Percentiles rank a stretch among this genome's conserved stretches.
Conservation (phyloP, 2,329 filamentous ascomycete genomes). For the Aureobasidium melanogenum region DNA sequence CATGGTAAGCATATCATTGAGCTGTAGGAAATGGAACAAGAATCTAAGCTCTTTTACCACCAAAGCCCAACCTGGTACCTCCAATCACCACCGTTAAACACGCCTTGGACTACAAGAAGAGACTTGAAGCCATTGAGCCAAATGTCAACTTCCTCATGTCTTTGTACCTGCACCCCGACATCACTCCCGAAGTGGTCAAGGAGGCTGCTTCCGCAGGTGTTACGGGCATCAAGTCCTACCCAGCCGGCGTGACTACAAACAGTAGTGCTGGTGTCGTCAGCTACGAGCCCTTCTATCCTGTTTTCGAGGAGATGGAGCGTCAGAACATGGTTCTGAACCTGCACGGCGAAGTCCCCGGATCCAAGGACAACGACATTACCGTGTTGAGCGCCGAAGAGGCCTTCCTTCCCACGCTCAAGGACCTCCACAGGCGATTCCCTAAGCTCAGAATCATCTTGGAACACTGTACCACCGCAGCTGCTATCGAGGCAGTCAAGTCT, state of each 20-base stretch:
- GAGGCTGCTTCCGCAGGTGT: conserved; percentile 67
- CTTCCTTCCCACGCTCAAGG: conserved; percentile 72
- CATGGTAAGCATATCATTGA: conserved; percentile 32
- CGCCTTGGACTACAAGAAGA: conserved; percentile 37
- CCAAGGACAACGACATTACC: conserved; percentile 31
- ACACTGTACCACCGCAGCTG: conserved; percentile 80
- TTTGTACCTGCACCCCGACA: conserved; percentile 41
- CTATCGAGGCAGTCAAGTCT: conserved; percentile 64
- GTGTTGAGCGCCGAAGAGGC: conserved; percentile 59
- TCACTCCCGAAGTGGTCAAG: conserved; percentile 49
- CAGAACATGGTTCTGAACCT: conserved; percentile 79
- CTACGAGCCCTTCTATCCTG: conserved; percentile 62
- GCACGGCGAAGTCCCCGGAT: conserved; percentile 75
- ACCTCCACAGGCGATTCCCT: conserved; percentile 68
- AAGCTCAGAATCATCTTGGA: conserved; percentile 59
- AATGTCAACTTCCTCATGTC: conserved; percentile 44
- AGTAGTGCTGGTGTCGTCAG: conserved; percentile 59
- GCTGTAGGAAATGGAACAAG: background rate
- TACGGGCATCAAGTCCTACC: conserved; percentile 63
- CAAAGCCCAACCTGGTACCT: conserved; percentile 42
- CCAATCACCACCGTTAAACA: conserved; percentile 41
- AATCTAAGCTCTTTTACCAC: background rate
- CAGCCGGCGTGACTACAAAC: conserved; percentile 49
- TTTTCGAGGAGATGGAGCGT: conserved; percentile 84
- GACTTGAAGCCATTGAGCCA: conserved; percentile 37